phyloP scores from a whole-genome alignment of 2,329 filamentous ascomycete genomes.

The Zalaria obscura region DNA sequence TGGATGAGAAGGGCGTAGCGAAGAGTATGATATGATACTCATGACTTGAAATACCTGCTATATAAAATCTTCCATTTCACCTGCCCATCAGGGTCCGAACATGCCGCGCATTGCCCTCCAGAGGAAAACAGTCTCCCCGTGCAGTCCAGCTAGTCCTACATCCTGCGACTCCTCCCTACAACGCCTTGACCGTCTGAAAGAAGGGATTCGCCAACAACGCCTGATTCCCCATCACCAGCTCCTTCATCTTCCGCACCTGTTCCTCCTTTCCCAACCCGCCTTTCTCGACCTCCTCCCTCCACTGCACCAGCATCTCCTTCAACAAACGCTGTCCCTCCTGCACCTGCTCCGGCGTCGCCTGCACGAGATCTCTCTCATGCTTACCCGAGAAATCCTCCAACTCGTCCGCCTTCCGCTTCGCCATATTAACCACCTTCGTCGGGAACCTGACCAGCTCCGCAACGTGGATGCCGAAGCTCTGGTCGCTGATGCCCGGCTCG shows the following conservation, averaged over 20 bases:
- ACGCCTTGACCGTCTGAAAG: slow-evolving; percentile 43
- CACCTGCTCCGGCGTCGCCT: slow-evolving; percentile 71
- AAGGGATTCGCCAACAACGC: slow-evolving; percentile 50
- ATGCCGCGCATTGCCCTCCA: too few relatives aligned
- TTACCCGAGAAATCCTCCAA: slow-evolving; percentile 87
- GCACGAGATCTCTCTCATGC: slow-evolving; percentile 44
- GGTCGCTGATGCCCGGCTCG: slow-evolving; percentile 86
- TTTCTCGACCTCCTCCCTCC: slow-evolving; percentile 54
- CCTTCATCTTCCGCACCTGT: slow-evolving; percentile 53
- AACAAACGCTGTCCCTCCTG: slow-evolving; percentile 76
- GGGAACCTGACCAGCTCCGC: slow-evolving; percentile 94
- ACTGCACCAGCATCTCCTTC: slow-evolving; percentile 68
- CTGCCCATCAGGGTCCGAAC: too few relatives aligned
- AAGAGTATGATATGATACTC: too few relatives aligned
- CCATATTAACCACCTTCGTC: slow-evolving; percentile 95
- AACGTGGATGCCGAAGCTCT: slow-evolving; percentile 96
- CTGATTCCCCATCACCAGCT: slow-evolving; percentile 61
- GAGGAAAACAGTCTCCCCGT: too few relatives aligned
- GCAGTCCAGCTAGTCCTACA: too few relatives aligned
- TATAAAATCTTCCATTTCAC: too few relatives aligned
- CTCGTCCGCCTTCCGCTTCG: slow-evolving; percentile 96
- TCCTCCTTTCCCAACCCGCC: slow-evolving; percentile 48
- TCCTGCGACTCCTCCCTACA: slow-evolving; percentile 14
- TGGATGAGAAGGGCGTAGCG: too few relatives aligned
- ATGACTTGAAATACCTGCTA: too few relatives aligned